Evolutionary conservation across 805 yeast genomes (phyloP).

Genomic region (Candida nitratophila): DNA sequence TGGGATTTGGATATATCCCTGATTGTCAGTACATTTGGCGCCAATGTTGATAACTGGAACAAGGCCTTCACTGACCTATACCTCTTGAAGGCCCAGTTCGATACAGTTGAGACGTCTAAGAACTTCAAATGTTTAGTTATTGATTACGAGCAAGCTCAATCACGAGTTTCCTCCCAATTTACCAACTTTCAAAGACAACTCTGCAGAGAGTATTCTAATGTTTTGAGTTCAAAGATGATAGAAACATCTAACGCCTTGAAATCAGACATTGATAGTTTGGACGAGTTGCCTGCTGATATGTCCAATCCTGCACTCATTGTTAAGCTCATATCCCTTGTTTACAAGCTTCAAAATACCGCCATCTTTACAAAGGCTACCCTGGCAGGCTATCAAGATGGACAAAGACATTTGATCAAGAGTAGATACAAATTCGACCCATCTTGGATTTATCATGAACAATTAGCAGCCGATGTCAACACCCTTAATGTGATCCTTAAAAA

Average conservation of each 20-base stretch:
- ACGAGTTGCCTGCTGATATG: conserved; percentile 26
- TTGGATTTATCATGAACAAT: conserved; percentile 60
- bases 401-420: conserved; percentile 24
- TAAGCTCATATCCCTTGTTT: conserved; percentile 31
- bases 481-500: conserved; percentile 30
- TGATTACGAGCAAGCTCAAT: conserved; percentile 46
- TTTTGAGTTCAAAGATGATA: conserved; percentile 26
- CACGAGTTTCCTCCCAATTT: conserved; percentile 39
- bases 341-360: conserved; percentile 29
- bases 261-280: conserved; percentile 19
- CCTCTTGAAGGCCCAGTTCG: conserved; percentile 38
- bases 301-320: conserved; percentile 32
- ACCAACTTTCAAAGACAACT: conserved; percentile 51
- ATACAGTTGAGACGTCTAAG: conserved; percentile 34
- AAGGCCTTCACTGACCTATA: conserved; percentile 36
- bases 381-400: conserved; percentile 21
- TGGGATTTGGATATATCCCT: conserved; percentile 49
- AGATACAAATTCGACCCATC: conserved; percentile 40
- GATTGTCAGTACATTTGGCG: conserved; percentile 28
- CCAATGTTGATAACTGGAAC: conserved; percentile 41
- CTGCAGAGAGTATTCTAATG: conserved; percentile 31
- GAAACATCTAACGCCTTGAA: background rate
- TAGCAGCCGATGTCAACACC: conserved; percentile 41
- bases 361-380: conserved; percentile 25
- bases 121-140: conserved; percentile 36